phyloP scores from a whole-genome alignment of 192 early-diverging fungal species.

The Linnemannia elongata region DNA sequence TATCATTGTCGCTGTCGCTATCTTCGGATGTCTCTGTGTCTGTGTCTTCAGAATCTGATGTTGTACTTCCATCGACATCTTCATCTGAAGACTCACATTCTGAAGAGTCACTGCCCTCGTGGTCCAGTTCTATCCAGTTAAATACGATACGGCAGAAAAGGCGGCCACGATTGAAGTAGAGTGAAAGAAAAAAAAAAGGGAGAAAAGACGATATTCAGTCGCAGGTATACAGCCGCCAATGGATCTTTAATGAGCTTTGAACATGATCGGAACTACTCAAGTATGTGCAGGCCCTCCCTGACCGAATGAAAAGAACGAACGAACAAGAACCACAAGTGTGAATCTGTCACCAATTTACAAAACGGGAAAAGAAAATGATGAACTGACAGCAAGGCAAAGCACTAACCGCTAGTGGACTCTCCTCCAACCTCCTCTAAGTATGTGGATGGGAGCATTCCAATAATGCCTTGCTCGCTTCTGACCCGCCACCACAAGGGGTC shows the following conservation, averaged over 20 bases:
- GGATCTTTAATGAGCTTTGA: no score
- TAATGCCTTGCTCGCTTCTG: slow-evolving; percentile 39
- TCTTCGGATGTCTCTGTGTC: slow-evolving; percentile 9
- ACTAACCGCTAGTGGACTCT: slow-evolving; percentile 57
- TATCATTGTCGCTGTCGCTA: slow-evolving; percentile 4
- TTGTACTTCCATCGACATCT: neutral
- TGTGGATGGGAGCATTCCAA: slow-evolving; percentile 59
- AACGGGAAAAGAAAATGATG: neutral
- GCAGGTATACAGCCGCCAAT: no score
- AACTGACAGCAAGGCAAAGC: slow-evolving; percentile 31
- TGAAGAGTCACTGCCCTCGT: slow-evolving; percentile 24
- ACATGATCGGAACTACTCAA: no score
- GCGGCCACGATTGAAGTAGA: neutral
- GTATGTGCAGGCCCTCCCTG: no score
- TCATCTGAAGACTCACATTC: slow-evolving; percentile 23
- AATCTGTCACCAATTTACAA: neutral
- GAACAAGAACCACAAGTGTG: neutral
- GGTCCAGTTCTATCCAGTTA: slow-evolving; percentile 8
- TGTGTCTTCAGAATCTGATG: neutral
- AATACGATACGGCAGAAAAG: neutral
- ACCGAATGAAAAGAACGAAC: neutral
- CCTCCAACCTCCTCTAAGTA: slow-evolving; percentile 59
- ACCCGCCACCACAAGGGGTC: slow-evolving; percentile 59
- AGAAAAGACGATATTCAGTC: slow-evolving; percentile 3
- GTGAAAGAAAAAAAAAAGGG: neutral